Evolutionary conservation across 129 eudicot genomes (phyloP).

Genomic region (Kitagawia praeruptora): DNA sequence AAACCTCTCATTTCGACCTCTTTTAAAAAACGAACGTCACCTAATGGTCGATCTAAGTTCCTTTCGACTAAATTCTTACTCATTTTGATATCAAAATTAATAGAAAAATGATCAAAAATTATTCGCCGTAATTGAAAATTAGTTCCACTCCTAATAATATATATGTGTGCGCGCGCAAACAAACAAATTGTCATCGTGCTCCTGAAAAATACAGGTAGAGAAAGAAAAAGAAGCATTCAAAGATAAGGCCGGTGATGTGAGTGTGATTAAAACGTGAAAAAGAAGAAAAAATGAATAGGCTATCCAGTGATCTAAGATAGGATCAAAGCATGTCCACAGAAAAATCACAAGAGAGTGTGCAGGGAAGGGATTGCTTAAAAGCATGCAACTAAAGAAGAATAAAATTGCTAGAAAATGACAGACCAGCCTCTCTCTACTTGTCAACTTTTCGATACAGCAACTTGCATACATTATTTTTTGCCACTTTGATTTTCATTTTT

Average conservation of each 20-base stretch:
- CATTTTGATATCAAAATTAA: too few species aligned
- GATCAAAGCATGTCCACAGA: background rate
- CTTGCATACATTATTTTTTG: background rate
- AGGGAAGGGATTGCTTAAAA: background rate
- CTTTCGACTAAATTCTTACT: too few species aligned
- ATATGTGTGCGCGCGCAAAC: too few species aligned
- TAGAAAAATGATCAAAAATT: too few species aligned
- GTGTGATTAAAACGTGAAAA: background rate
- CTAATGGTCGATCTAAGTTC: too few species aligned
- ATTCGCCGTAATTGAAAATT: too few species aligned
- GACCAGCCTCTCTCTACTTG: background rate
- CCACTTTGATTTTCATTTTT: background rate
- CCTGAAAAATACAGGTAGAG: background rate
- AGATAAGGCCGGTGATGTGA: constrained; percentile 4
- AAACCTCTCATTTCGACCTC: too few species aligned
- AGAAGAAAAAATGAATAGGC: background rate
- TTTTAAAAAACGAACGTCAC: too few species aligned
- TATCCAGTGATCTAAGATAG: background rate
- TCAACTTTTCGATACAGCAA: background rate
- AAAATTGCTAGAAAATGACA: background rate
- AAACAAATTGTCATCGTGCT: background rate
- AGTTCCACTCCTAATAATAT: too few species aligned
- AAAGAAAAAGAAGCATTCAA: background rate
- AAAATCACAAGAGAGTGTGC: background rate
- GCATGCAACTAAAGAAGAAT: background rate